Percentiles rank a stretch among this genome's conserved stretches.
phyloP scores from a whole-genome alignment of 352 stramenopile species.

The Phytophthora fragariaefolia region DNA sequence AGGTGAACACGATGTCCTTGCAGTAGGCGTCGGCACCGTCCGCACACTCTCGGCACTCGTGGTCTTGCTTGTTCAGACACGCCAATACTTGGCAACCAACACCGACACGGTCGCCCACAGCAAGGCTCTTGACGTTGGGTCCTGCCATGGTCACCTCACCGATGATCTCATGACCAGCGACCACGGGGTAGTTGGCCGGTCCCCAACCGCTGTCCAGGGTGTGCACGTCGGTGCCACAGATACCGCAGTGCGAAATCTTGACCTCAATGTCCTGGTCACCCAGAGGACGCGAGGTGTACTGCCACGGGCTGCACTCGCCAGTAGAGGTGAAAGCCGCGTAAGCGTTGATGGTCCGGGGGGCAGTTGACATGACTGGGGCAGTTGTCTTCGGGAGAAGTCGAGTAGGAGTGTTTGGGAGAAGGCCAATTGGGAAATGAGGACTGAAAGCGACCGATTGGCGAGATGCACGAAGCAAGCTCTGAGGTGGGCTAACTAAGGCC shows the following conservation, averaged over 20 bases:
- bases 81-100: slow-evolving; percentile 81
- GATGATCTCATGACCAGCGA: slow-evolving; percentile 66
- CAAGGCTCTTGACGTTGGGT: slow-evolving; percentile 63
- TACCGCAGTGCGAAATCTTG: slow-evolving; percentile 60
- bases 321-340: slow-evolving; percentile 42
- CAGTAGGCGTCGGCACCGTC: slow-evolving; percentile 73
- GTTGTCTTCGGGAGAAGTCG: no score
- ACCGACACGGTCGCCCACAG: slow-evolving; percentile 77
- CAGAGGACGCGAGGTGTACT: slow-evolving; percentile 45
- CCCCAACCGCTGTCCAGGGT: slow-evolving; percentile 32
- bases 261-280: slow-evolving; percentile 50
- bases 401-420: no score
- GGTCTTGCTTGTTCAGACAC: slow-evolving; percentile 68
- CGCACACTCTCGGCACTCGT: slow-evolving; percentile 59
- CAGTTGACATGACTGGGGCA: slow-evolving; percentile 5
- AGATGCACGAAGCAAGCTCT: no score
- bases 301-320: slow-evolving; percentile 32
- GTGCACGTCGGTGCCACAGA: slow-evolving; percentile 55
- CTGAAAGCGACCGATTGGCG: no score
- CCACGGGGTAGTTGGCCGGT: slow-evolving; percentile 44
- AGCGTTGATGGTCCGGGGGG: slow-evolving; percentile 23
- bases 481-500: no score
- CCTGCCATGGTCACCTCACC: slow-evolving; percentile 50
- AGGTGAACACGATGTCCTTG: slow-evolving; percentile 51
- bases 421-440: no score